Percentiles rank a stretch among this genome's conserved stretches.
Evolutionary conservation across 2,329 filamentous ascomycete genomes (phyloP).

Genomic region (Thielaviopsis musarum): DNA sequence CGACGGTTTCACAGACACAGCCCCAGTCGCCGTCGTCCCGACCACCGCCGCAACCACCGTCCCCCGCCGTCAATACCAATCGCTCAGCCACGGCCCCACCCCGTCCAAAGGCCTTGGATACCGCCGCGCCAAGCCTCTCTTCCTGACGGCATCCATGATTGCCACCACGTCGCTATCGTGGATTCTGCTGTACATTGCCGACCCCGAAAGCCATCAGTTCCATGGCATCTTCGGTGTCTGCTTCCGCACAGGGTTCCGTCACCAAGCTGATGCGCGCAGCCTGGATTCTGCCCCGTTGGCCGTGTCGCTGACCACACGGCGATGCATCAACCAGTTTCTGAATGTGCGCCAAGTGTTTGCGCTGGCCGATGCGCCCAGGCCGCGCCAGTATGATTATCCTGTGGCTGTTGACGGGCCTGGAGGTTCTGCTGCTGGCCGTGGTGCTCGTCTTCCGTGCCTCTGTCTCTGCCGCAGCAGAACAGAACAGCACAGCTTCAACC

Average conservation of each 20-base stretch:
- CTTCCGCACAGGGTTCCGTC: background rate
- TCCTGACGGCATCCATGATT: constrained; percentile 2
- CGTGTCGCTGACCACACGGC: constrained; percentile 4
- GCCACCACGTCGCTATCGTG: constrained; percentile 9
- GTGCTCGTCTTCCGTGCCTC: too few species aligned
- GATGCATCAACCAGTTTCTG: background rate
- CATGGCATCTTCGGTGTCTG: constrained; percentile 4
- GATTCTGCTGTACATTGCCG: constrained; percentile 6
- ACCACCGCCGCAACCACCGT: background rate
- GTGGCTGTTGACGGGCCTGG: constrained; percentile 4
- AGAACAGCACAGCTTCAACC: too few species aligned
- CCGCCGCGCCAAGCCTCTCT: constrained; percentile 8
- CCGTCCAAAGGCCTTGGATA: constrained; percentile 1
- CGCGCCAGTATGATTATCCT: constrained; percentile 4
- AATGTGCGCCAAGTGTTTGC: constrained; percentile 10
- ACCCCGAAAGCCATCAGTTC: background rate
- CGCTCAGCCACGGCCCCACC: too few species aligned
- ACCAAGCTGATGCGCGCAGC: constrained; percentile 7
- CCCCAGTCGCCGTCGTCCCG: background rate
- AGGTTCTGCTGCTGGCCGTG: constrained; percentile 1
- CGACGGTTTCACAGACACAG: background rate
- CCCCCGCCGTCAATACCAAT: too few species aligned
- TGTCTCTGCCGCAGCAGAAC: too few species aligned
- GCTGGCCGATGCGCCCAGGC: constrained; percentile 6
- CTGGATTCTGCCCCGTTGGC: constrained; percentile 11